A percentile compares a stretch with the other conserved stretches of the same genome.
phyloP scores from a whole-genome alignment of 352 stramenopile genomes.

The Globisporangium parvum region DNA sequence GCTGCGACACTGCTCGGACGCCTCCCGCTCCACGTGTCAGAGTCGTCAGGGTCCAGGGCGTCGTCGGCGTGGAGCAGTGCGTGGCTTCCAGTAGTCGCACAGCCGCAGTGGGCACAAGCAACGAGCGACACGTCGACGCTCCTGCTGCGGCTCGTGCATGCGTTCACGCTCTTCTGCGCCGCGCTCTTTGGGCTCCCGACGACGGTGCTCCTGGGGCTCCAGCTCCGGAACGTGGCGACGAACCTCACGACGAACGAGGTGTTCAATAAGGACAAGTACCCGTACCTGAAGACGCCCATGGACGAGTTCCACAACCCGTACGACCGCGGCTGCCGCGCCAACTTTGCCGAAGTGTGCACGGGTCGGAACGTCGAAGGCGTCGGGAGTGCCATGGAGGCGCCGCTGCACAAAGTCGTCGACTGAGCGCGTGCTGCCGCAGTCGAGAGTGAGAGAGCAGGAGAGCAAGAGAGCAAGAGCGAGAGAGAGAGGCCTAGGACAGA shows the following conservation, averaged over 20 bases:
- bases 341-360: constrained; percentile 51
- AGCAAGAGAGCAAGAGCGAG: not conserved
- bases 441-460: not conserved
- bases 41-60: constrained; percentile 13
- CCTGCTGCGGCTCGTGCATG: constrained; percentile 51
- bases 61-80: not conserved
- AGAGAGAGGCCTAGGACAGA: too few species aligned
- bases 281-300: constrained; percentile 72
- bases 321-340: constrained; percentile 47
- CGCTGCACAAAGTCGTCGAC: not conserved
- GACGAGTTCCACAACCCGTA: constrained; percentile 81
- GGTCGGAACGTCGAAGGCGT: constrained; percentile 7
- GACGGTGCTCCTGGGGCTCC: constrained; percentile 44
- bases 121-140: constrained; percentile 25
- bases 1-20: constrained; percentile 38
- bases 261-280: constrained; percentile 89
- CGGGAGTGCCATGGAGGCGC: not conserved
- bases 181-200: constrained; percentile 69
- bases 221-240: constrained; percentile 62
- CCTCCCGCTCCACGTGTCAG: constrained; percentile 28
- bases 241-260: constrained; percentile 84
- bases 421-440: not conserved
- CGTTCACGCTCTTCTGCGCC: constrained; percentile 41
- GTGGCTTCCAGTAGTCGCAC: constrained; percentile 3
- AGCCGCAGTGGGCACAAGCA: constrained; percentile 2